Conservation (phyloP, 176 grass and related monocot genomes). For the Pontederia paniculata region DNA sequence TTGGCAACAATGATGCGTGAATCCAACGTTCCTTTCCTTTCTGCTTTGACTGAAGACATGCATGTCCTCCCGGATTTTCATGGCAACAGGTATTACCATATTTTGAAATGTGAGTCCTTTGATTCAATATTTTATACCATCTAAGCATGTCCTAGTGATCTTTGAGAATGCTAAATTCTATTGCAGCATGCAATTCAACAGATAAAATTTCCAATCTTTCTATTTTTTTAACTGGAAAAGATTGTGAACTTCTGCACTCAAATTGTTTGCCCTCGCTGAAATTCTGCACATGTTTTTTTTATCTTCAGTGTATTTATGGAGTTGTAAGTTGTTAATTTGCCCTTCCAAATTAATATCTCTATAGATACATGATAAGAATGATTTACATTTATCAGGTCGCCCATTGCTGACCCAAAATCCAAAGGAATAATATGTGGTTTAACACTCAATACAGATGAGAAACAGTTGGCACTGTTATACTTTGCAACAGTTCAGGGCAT, state of each 20-base stretch:
- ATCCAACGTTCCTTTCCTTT: conserved; percentile 52
- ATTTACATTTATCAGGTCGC: conserved; percentile 45
- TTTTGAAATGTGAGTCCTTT: conserved; percentile 3
- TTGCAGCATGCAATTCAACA: no score
- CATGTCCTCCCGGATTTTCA: conserved; percentile 96
- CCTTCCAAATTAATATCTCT: background rate
- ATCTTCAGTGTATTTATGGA: background rate
- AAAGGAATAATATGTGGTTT: conserved; percentile 84
- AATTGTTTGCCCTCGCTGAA: background rate
- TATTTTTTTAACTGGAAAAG: no score
- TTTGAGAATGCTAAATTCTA: no score
- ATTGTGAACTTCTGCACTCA: background rate
- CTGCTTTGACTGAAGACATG: conserved; percentile 68
- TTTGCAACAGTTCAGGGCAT: conserved; percentile 91
- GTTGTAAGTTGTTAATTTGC: background rate
- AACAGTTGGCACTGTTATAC: conserved; percentile 73
- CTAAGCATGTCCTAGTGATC: background rate
- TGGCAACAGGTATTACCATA: conserved; percentile 63
- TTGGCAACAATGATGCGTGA: conserved; percentile 52
- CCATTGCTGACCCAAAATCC: conserved; percentile 83
- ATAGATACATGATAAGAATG: background rate
- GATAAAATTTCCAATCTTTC: no score
- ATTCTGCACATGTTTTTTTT: background rate
- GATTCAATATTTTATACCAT: background rate
- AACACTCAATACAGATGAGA: conserved; percentile 81